phyloP scores from a whole-genome alignment of 306 rosid genomes.

The Lagenaria siceraria region DNA sequence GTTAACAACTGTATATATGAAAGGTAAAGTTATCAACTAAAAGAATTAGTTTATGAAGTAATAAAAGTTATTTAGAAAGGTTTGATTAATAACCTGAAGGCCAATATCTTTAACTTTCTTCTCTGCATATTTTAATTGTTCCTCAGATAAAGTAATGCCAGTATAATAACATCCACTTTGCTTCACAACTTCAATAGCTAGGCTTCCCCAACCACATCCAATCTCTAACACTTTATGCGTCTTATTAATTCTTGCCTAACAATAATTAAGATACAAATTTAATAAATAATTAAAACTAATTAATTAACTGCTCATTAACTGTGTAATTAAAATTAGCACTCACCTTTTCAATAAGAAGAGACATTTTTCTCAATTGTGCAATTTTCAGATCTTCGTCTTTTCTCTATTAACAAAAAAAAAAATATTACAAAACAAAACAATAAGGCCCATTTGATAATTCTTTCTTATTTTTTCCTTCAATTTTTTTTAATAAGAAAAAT shows the following conservation, averaged over 20 bases:
- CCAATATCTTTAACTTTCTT: constrained; percentile 52
- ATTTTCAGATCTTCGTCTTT: constrained; percentile 56
- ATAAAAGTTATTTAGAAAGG: no score
- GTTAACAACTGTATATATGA: no score
- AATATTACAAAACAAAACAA: constrained; percentile 8
- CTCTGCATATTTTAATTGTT: constrained; percentile 60
- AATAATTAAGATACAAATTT: no score
- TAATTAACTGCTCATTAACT: no score
- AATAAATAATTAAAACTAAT: no score
- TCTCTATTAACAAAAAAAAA: constrained; percentile 20
- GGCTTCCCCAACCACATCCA: constrained; percentile 86
- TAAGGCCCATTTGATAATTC: constrained; percentile 5
- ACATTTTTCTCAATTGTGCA: constrained; percentile 65
- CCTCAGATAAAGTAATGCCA: constrained; percentile 61
- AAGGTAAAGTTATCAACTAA: no score
- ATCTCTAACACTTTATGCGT: constrained; percentile 77
- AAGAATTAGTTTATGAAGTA: no score
- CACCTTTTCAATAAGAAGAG: constrained; percentile 51
- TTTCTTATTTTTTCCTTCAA: no score
- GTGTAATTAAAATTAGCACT: not conserved
- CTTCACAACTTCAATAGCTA: constrained; percentile 69
- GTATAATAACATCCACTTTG: constrained; percentile 76
- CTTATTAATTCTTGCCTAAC: constrained; percentile 43
- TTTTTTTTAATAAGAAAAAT: no score
- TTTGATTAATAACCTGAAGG: constrained; percentile 31